phyloP scores from a whole-genome alignment of 345 rosid genomes.

The Gossypium stocksii region DNA sequence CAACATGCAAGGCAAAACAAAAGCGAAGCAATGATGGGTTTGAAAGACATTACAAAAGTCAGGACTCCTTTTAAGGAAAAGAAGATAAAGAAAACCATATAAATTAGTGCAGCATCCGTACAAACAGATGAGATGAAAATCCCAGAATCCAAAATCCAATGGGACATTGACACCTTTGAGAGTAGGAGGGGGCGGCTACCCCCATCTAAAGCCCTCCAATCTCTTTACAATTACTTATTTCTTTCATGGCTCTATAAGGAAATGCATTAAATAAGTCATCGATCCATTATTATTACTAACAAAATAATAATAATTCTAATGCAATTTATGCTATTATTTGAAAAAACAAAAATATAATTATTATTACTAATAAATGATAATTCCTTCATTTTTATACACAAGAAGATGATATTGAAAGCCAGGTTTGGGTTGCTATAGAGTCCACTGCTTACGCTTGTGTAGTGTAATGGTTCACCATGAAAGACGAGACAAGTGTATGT shows the following conservation, averaged over 20 bases:
- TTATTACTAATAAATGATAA: background rate
- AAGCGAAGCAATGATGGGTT: background rate
- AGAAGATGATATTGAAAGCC: background rate
- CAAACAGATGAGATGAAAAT: background rate
- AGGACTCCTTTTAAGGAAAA: background rate
- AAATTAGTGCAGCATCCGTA: background rate
- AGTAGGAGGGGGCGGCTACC: background rate
- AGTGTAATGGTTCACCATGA: background rate
- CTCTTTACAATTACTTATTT: background rate
- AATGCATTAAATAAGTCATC: background rate
- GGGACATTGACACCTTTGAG: background rate
- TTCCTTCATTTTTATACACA: background rate
- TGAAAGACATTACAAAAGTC: background rate
- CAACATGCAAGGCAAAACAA: background rate
- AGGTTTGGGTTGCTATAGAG: background rate
- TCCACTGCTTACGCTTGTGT: background rate
- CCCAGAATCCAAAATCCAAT: background rate
- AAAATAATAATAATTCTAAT: background rate
- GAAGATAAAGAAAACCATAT: background rate
- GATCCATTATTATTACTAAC: background rate
- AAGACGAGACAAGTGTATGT: conserved; percentile 1
- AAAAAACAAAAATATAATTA: background rate
- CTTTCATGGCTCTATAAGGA: background rate
- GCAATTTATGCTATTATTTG: no score
- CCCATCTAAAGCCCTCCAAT: background rate